Evolutionary conservation across 768 basidiomycete species (phyloP), one percentile per base, ranked within the genome.

Genomic region (Dioszegia aurantiaca): DNA sequence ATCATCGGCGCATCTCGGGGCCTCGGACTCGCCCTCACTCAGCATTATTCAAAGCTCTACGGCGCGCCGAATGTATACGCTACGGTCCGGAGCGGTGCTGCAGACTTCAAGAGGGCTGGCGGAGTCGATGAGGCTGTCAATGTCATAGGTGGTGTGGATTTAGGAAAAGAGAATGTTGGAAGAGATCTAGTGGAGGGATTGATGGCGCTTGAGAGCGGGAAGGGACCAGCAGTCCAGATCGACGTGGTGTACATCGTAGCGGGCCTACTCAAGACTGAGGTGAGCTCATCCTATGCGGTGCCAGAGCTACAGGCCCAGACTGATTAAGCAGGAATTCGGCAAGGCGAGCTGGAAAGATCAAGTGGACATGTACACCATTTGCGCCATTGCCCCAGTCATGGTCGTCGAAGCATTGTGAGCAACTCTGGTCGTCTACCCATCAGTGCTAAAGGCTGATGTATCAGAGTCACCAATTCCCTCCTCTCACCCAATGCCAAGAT

Each of bases 1-100:
- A 74, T 82, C 58, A 67, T 82, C 51, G 81, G 81, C 21, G 81
- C 80, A 2, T 80, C 80, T 6, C 77, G 80, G 36, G 81, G 81
- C 17, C 76, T 82, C 1, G 81, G 81, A 1, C 70, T 78, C 26
- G 75, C 79, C 39, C 75, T 81, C 17, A 74, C 75, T 8, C 65
- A 76, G 12, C 59, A 66, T 28, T 67, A 74, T 44, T 24, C 59
- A 3, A 17, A 12, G 6, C 57, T 58, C 2, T 67, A 79, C 14
- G 64, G 68, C 10, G 45, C 59, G 21, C 51, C 70, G 11, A 67
- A 73, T 2, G 78, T 80, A 8, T 80, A 75, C 57, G 81, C 79
- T 0, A 81, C 80, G 1, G 64, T 78, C 30, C 70, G 41, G 2
- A 26, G 41, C 12, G 10, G 14, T 19, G 40, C 52, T 1, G 33